Conservation (phyloP, 2,329 filamentous ascomycete genomes). For the Penicillium sp. region DNA sequence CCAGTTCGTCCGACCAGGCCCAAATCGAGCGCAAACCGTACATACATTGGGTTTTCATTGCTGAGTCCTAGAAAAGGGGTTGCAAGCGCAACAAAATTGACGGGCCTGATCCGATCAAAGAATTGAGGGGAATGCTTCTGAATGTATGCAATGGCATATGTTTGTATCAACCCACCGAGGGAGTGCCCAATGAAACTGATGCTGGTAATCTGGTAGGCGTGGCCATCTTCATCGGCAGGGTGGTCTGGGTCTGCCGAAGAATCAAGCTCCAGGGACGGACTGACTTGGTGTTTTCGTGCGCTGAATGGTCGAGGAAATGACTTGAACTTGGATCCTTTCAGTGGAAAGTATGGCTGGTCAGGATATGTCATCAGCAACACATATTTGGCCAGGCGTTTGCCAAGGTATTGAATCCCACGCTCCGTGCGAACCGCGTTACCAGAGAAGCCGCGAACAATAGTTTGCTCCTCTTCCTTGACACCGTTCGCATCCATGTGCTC, state of each 20-base stretch:
- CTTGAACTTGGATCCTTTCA: constrained; percentile 50
- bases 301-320: constrained; percentile 47
- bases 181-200: constrained; percentile 95
- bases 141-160: constrained; percentile 92
- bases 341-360: constrained; percentile 78
- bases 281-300: constrained; percentile 28
- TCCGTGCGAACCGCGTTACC: constrained; percentile 90
- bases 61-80: constrained; percentile 85
- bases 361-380: constrained; percentile 86
- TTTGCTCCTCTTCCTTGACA: constrained; percentile 58
- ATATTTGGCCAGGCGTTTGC: constrained; percentile 88
- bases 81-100: constrained; percentile 86
- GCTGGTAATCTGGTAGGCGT: constrained; percentile 76
- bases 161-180: constrained; percentile 81
- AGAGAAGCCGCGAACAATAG: constrained; percentile 82
- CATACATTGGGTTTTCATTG: constrained; percentile 95
- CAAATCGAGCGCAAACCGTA: constrained; percentile 94
- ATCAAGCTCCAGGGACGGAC: constrained; percentile 33
- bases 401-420: constrained; percentile 91
- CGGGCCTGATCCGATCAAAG: constrained; percentile 74
- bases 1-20: constrained; percentile 93
- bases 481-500: constrained; percentile 49
- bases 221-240: constrained; percentile 42
- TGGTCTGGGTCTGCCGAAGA: constrained; percentile 36
- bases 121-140: constrained; percentile 91